Percentiles rank a stretch among this genome's conserved stretches.
phyloP scores from a whole-genome alignment of 352 stramenopile species.

The Globisporangium cystogenes region DNA sequence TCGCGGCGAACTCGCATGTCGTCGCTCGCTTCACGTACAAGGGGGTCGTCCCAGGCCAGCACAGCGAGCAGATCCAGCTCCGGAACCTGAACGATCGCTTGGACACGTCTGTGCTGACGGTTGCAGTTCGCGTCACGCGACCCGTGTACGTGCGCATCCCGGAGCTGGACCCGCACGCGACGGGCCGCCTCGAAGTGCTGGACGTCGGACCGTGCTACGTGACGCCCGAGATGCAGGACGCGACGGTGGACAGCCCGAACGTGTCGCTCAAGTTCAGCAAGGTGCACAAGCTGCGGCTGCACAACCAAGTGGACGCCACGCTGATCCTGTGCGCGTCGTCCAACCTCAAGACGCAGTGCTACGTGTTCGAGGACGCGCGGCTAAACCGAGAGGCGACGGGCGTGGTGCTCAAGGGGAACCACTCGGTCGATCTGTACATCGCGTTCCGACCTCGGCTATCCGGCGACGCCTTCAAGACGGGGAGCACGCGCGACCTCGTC shows the following conservation, averaged over 20 bases:
- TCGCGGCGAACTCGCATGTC: conserved; percentile 43
- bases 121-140: conserved; percentile 61
- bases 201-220: conserved; percentile 82
- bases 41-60: conserved; percentile 54
- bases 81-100: conserved; percentile 80
- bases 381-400: conserved; percentile 69
- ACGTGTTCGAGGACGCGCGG: conserved; percentile 75
- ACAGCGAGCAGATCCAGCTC: conserved; percentile 74
- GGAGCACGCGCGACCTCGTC: conserved; percentile 70
- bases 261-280: conserved; percentile 82
- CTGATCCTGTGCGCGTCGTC: conserved; percentile 77
- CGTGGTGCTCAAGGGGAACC: conserved; percentile 61
- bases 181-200: conserved; percentile 65
- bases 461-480: conserved; percentile 75
- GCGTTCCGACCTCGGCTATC: conserved; percentile 78
- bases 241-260: conserved; percentile 65
- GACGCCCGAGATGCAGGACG: conserved; percentile 81
- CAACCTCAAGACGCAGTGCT: conserved; percentile 88
- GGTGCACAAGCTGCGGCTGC: conserved; percentile 76
- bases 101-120: conserved; percentile 60
- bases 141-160: conserved; percentile 84
- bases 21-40: conserved; percentile 68
- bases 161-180: conserved; percentile 72
- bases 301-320: conserved; percentile 72
- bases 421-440: conserved; percentile 68